Conservation (phyloP, 208 protist genomes). For the Kentomonas sorsogonicus region DNA sequence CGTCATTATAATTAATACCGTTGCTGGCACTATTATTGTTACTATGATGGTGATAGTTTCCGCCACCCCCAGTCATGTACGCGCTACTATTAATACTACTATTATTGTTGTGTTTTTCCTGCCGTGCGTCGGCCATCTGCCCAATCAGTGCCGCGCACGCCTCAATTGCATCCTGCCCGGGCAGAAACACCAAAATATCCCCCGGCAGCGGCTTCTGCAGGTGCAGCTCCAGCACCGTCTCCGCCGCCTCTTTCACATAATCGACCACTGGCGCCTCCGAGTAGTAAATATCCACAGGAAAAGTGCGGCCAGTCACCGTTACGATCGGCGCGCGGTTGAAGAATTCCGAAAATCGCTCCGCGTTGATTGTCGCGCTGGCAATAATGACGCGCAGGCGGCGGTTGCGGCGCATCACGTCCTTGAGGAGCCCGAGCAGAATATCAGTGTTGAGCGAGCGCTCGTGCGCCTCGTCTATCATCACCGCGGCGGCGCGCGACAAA, state of each 20-base stretch:
- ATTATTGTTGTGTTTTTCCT: too few species aligned
- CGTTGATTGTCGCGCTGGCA: slow-evolving; percentile 98
- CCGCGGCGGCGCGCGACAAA: slow-evolving; percentile 90
- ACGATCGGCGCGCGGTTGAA: slow-evolving; percentile 95
- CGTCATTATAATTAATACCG: too few species aligned
- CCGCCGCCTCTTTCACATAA: slow-evolving; percentile 96
- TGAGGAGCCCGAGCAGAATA: slow-evolving; percentile 87
- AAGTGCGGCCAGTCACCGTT: slow-evolving; percentile 95
- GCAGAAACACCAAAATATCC: slow-evolving; percentile 99
- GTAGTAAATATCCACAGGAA: slow-evolving; percentile 96
- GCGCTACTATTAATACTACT: too few species aligned
- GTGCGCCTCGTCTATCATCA: slow-evolving; percentile 99
- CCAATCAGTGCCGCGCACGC: slow-evolving; percentile 65
- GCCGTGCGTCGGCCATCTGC: slow-evolving; percentile 41
- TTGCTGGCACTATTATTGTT: too few species aligned
- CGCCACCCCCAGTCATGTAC: too few species aligned
- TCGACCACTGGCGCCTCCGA: slow-evolving; percentile 91
- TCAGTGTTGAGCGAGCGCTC: slow-evolving; percentile 96
- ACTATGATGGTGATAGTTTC: too few species aligned
- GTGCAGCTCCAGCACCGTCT: slow-evolving; percentile 92
- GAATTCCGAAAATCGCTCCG: slow-evolving; percentile 96
- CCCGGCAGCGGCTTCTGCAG: slow-evolving; percentile 83
- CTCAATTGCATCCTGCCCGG: slow-evolving; percentile 99
- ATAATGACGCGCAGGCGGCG: slow-evolving; percentile 96
- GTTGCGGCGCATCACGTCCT: slow-evolving; percentile 73